Conservation (phyloP, 108 stramenopile species). For the Cylindrotheca fusiformis region DNA sequence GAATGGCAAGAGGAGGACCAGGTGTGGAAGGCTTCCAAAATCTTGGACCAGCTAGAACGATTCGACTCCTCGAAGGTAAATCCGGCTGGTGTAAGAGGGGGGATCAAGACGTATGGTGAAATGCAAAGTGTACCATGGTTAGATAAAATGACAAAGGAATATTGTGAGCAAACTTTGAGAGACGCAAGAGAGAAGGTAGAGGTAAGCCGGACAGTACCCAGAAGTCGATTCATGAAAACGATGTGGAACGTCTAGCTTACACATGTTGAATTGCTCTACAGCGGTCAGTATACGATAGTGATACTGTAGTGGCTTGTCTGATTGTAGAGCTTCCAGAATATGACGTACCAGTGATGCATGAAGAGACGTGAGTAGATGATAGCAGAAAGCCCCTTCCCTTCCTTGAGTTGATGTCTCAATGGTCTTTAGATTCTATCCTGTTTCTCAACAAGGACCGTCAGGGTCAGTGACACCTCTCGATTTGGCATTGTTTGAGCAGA, state of each 20-base stretch:
- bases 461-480: constrained; percentile 75
- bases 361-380: constrained; percentile 59
- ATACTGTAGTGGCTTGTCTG: constrained; percentile 27
- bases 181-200: constrained; percentile 38
- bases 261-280: background rate
- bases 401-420: too few species aligned
- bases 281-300: constrained; percentile 26
- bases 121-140: constrained; percentile 69
- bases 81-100: constrained; percentile 3
- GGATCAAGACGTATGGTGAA: constrained; percentile 32
- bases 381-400: too few species aligned
- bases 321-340: constrained; percentile 75
- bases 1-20: constrained; percentile 33
- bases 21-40: constrained; percentile 48
- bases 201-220: constrained; percentile 4
- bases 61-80: constrained; percentile 21
- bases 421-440: constrained; percentile 45
- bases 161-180: constrained; percentile 48
- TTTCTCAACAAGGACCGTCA: constrained; percentile 52
- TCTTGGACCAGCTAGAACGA: constrained; percentile 40
- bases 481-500: constrained; percentile 48
- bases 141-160: constrained; percentile 58
- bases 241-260: background rate
- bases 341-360: constrained; percentile 75
- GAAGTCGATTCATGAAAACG: background rate